Evolutionary conservation across 1,139 yeast genomes (phyloP).

Genomic region (Eremothecium cymbalariae): DNA sequence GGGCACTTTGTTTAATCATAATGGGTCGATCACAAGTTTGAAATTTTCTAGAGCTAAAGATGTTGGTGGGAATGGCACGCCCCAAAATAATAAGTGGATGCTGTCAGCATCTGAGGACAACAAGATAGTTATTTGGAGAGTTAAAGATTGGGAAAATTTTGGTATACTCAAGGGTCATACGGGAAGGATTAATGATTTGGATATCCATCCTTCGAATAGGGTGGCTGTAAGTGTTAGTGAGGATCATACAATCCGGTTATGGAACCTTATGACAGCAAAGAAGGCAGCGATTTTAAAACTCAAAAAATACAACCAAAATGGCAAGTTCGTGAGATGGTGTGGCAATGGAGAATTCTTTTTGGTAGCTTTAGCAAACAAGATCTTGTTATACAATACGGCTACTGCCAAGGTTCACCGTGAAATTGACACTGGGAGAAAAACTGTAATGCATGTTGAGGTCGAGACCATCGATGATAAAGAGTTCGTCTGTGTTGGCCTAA

Average conservation of each 20-base stretch:
- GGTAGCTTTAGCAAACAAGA: conserved; percentile 61
- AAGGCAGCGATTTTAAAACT: conserved; percentile 81
- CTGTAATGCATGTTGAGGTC: conserved; percentile 63
- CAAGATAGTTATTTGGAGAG: conserved; percentile 83
- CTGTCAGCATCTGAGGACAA: conserved; percentile 90
- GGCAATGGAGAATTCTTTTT: conserved; percentile 47
- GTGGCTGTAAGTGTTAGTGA: conserved; percentile 84
- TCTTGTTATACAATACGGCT: conserved; percentile 58
- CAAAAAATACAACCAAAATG: conserved; percentile 60
- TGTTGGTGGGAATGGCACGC: conserved; percentile 17
- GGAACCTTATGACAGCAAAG: conserved; percentile 98
- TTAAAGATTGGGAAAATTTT: conserved; percentile 92
- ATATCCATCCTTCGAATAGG: conserved; percentile 88
- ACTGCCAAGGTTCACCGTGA: conserved; percentile 52
- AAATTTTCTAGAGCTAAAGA: conserved; percentile 51
- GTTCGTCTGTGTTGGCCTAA: conserved; percentile 59
- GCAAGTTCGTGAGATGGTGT: conserved; percentile 60
- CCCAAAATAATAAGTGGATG: conserved; percentile 62
- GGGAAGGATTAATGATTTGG: conserved; percentile 68
- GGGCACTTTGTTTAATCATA: conserved; percentile 84
- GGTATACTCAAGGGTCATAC: conserved; percentile 83
- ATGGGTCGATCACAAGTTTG: conserved; percentile 75
- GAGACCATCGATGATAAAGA: conserved; percentile 37
- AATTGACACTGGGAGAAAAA: conserved; percentile 41
- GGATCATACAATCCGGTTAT: conserved; percentile 74